phyloP scores from a whole-genome alignment of 352 stramenopile species.

The Globisporangium lucens region DNA sequence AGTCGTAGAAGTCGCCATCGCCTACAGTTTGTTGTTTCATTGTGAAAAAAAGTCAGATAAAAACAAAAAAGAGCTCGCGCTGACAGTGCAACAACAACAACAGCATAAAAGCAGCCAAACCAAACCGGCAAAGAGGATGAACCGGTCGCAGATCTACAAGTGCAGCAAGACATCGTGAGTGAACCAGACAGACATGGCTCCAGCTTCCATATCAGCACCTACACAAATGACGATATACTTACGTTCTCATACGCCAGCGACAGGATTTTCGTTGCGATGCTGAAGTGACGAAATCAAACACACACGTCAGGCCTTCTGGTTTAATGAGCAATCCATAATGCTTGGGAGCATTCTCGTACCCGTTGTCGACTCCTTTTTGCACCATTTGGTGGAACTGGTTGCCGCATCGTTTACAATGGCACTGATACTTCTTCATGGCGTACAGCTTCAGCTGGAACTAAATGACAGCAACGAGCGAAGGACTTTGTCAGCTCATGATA shows the following conservation, averaged over 20 bases:
- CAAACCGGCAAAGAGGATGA: slow-evolving; percentile 79
- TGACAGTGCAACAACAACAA: background rate
- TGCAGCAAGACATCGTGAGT: slow-evolving; percentile 2
- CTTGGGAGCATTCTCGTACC: slow-evolving; percentile 30
- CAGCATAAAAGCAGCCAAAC: background rate
- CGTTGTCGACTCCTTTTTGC: slow-evolving; percentile 87
- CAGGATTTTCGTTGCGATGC: slow-evolving; percentile 85
- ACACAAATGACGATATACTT: slow-evolving; percentile 9
- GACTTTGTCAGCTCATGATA: background rate
- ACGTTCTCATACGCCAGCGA: slow-evolving; percentile 85
- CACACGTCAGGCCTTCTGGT: background rate
- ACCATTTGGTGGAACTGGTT: slow-evolving; percentile 72
- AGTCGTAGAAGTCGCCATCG: slow-evolving; percentile 87
- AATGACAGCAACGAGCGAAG: background rate
- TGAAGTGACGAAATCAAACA: slow-evolving; percentile 17
- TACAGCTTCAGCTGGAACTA: slow-evolving; percentile 87
- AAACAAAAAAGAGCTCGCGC: background rate
- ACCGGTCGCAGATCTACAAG: slow-evolving; percentile 70
- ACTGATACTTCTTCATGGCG: slow-evolving; percentile 82
- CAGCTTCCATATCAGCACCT: slow-evolving; percentile 1
- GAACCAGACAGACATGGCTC: background rate
- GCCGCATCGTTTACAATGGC: slow-evolving; percentile 59
- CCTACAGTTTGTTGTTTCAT: slow-evolving; percentile 25
- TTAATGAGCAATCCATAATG: background rate
- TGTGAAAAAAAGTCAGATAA: slow-evolving; percentile 4